A percentile compares a stretch with the other conserved stretches of the same genome.
These are phyloP conservation scores for Intubia oerlemansii DNA, from an alignment of 2,329 filamentous ascomycete species.

Conservation along the genomic window DNA sequence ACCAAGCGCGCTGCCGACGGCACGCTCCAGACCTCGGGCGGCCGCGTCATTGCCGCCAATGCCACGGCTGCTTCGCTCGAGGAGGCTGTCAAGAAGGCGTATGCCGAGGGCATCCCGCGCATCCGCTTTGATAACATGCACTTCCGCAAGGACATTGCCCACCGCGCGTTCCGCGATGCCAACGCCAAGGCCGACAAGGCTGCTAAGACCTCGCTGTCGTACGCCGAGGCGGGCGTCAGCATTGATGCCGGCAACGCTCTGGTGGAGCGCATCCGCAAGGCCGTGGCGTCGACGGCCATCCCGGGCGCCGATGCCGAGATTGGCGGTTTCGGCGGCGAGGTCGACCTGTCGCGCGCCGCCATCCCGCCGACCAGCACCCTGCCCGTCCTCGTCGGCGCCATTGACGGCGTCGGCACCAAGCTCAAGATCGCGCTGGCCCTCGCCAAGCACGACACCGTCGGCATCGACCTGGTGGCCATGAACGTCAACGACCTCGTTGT, in stretches of 20 bases:
- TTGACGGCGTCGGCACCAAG: constrained; percentile 93
- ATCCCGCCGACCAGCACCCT: constrained; percentile 56
- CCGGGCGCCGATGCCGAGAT: constrained; percentile 84
- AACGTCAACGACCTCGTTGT: constrained; percentile 97
- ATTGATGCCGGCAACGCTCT: constrained; percentile 89
- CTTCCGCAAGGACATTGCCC: constrained; percentile 80
- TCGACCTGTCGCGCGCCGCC: constrained; percentile 56
- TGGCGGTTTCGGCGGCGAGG: constrained; percentile 81
- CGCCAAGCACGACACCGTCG: constrained; percentile 80
- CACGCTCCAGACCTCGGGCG: constrained; percentile 57
- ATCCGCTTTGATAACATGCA: constrained; percentile 82
- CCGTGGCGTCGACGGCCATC: constrained; percentile 66
- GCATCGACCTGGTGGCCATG: constrained; percentile 95
- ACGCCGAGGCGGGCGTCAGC: constrained; percentile 80
- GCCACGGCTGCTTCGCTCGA: constrained; percentile 52
- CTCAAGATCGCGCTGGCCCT: constrained; percentile 86
- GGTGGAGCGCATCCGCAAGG: constrained; percentile 76
- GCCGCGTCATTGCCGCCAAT: constrained; percentile 84
- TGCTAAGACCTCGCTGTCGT: constrained; percentile 46
- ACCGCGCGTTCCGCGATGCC: constrained; percentile 40
- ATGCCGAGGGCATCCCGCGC: constrained; percentile 48
- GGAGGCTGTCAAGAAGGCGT: constrained; percentile 72
- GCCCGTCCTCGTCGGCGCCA: constrained; percentile 77
- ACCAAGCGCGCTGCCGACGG: constrained; percentile 42
- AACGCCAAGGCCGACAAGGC: constrained; percentile 4